phyloP scores from a whole-genome alignment of 768 basidiomycete genomes.

The Lactarius vividus region DNA sequence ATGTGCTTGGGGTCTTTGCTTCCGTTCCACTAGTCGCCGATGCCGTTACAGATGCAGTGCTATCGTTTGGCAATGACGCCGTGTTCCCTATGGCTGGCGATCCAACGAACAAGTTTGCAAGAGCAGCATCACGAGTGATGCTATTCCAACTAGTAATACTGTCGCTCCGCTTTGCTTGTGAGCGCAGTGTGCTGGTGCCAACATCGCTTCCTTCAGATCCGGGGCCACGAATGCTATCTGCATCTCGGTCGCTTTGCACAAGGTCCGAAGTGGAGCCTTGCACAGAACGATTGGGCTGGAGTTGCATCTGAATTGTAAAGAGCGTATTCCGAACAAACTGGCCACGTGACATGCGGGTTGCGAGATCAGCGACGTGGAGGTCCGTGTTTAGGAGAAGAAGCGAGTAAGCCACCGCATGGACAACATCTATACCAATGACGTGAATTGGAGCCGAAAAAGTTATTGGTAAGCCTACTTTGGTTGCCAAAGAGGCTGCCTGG shows the following conservation, averaged over 20 bases:
- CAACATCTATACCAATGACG: conserved; percentile 56
- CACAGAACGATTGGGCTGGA: conserved; percentile 51
- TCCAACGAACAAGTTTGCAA: conserved; percentile 32
- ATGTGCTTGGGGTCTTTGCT: conserved; percentile 36
- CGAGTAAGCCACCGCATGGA: conserved; percentile 94
- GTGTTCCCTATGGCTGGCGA: conserved; percentile 26
- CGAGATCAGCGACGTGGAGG: conserved; percentile 89
- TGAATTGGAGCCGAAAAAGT: conserved; percentile 20
- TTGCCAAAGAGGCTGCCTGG: conserved; percentile 76
- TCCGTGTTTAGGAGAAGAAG: conserved; percentile 95
- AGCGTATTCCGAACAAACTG: conserved; percentile 95
- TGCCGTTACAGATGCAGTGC: conserved; percentile 53
- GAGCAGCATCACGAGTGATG: conserved; percentile 57
- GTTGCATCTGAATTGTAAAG: conserved; percentile 76
- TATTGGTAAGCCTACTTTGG: conserved; percentile 56
- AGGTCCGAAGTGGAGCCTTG: conserved; percentile 59
- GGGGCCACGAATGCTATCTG: conserved; percentile 53
- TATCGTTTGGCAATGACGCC: conserved; percentile 48
- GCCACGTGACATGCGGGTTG: conserved; percentile 82
- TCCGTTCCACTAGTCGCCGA: conserved; percentile 48
- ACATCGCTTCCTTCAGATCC: conserved; percentile 58
- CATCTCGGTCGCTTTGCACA: conserved; percentile 69
- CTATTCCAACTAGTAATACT: conserved; percentile 87
- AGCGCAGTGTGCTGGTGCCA: conserved; percentile 34
- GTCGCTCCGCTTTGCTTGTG: conserved; percentile 72